phyloP scores from a whole-genome alignment of 73 alveolate genomes.

The Tetrahymena malaccensis region DNA sequence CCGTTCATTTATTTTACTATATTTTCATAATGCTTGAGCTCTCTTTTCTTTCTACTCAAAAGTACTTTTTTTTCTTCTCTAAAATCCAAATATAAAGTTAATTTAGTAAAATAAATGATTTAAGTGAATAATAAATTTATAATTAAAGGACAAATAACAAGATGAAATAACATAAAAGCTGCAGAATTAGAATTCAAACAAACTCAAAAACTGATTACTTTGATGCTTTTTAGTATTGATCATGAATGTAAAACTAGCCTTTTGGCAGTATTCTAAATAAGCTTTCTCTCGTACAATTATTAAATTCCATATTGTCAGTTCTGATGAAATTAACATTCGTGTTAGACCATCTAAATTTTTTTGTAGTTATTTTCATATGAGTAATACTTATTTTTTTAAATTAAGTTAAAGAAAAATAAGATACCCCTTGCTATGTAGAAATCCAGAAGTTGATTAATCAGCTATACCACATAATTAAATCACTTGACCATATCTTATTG shows the following conservation, averaged over 20 bases:
- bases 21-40: neutral
- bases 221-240: neutral
- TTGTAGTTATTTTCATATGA: neutral
- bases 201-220: neutral
- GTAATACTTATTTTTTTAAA: neutral
- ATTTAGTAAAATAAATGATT: neutral
- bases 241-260: neutral
- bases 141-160: too few relatives aligned
- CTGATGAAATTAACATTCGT: neutral
- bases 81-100: neutral
- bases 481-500: neutral
- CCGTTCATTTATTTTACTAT: neutral
- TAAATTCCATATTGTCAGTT: neutral
- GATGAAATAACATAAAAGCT: too few relatives aligned
- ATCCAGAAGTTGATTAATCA: neutral
- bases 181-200: neutral
- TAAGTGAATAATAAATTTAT: too few relatives aligned
- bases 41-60: neutral
- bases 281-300: neutral
- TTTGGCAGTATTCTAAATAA: neutral
- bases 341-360: neutral
- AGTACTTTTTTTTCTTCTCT: neutral
- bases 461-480: neutral
- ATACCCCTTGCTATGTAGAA: neutral
- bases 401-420: neutral